Evolutionary conservation across 345 rosid species (phyloP).

Genomic region (Orychophragmus violaceus): DNA sequence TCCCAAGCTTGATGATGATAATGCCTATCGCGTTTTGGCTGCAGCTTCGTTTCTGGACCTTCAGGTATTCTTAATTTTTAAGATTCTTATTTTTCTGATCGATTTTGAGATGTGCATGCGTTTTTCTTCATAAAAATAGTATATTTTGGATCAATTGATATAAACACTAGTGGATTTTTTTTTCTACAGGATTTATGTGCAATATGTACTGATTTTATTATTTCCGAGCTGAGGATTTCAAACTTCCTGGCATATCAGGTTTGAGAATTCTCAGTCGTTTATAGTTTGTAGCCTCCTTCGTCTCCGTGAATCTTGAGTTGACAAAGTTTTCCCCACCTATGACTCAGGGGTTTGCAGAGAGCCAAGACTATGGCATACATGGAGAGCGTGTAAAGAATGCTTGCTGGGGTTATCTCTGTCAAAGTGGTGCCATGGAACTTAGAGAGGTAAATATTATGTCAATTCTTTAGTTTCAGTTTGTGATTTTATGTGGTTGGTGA

Average conservation of each 20-base stretch:
- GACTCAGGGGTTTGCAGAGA: conserved; percentile 85
- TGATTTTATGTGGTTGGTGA: conserved; percentile 1
- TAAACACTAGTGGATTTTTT: neutral
- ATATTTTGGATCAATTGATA: neutral
- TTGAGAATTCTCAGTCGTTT: conserved; percentile 16
- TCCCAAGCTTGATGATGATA: conserved; percentile 80
- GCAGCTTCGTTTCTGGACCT: conserved; percentile 98
- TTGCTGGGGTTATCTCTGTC: conserved; percentile 99
- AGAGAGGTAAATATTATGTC: conserved; percentile 53
- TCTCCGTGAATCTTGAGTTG: neutral
- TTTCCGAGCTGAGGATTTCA: conserved; percentile 84
- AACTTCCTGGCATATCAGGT: conserved; percentile 96
- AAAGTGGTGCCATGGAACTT: conserved; percentile 85
- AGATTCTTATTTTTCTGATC: neutral
- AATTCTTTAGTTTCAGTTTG: neutral
- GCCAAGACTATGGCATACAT: conserved; percentile 93
- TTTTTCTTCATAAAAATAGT: neutral
- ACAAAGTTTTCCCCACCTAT: conserved; percentile 12
- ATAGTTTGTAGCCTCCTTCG: neutral
- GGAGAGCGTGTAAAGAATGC: conserved; percentile 97
- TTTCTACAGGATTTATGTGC: conserved; percentile 81
- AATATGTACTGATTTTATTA: conserved; percentile 89
- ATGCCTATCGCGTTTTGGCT: conserved; percentile 90
- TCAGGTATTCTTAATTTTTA: conserved; percentile 46
- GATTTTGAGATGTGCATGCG: neutral